phyloP scores from a whole-genome alignment of 2,329 filamentous ascomycete genomes.

The Aureobasidium musti region DNA sequence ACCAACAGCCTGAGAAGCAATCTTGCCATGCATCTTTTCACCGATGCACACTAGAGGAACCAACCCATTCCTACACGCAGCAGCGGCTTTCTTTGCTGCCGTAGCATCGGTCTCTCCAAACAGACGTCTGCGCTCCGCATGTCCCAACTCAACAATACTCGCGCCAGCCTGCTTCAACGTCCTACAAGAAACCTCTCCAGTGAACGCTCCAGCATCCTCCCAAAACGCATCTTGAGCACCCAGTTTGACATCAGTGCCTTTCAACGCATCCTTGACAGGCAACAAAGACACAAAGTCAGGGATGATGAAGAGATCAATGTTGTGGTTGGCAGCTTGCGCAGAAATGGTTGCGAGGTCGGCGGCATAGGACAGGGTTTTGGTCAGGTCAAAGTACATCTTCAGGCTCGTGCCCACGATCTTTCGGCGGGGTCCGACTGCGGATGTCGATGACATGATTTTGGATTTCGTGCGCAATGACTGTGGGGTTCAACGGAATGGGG shows the following conservation, averaged over 20 bases:
- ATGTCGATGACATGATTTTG: constrained; percentile 25
- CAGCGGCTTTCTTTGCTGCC: constrained; percentile 68
- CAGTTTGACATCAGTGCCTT: constrained; percentile 57
- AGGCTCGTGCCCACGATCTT: constrained; percentile 72
- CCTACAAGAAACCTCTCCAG: constrained; percentile 72
- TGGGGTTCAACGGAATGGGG: constrained; percentile 24
- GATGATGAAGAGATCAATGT: constrained; percentile 72
- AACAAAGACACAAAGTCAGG: constrained; percentile 73
- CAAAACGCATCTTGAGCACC: constrained; percentile 77
- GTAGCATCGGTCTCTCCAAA: constrained; percentile 73
- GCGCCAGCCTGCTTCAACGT: constrained; percentile 69
- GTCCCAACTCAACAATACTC: constrained; percentile 73
- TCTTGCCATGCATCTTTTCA: constrained; percentile 59
- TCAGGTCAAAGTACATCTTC: constrained; percentile 77
- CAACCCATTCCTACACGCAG: constrained; percentile 68
- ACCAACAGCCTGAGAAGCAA: constrained; percentile 54
- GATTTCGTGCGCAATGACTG: constrained; percentile 3
- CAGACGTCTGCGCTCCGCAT: constrained; percentile 72
- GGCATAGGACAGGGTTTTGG: constrained; percentile 58
- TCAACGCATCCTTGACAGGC: constrained; percentile 54
- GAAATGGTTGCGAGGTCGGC: constrained; percentile 48
- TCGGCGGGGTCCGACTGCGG: constrained; percentile 42
- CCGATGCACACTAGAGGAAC: constrained; percentile 79
- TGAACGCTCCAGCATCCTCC: constrained; percentile 71
- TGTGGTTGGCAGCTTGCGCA: constrained; percentile 56